Evolutionary conservation across 192 early-diverging fungal species (phyloP), one percentile per base, ranked within the genome.

Genomic region (Coemansia sp.): DNA sequence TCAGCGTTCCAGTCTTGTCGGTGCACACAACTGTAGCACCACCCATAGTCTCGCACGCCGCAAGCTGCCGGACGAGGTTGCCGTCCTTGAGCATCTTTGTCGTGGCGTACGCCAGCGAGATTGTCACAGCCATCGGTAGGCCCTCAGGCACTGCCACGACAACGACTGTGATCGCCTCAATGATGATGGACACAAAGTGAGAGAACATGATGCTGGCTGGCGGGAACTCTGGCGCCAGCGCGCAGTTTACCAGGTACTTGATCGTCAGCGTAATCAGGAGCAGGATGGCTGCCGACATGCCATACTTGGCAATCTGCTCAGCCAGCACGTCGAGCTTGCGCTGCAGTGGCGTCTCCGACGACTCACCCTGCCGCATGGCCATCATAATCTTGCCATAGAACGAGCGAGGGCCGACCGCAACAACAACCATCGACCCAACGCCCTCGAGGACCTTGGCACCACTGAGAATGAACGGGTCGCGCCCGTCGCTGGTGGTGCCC

Each of bases 1-100:
- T 99, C 21, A 98, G 79, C 8, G 97, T 99, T n/a, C 97, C 97
- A 0, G 97, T 99, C 74, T 99, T 99, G 82, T 99, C 97, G 17
- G 93, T 94, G 76, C 97, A 99, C 24, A 99, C 86, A 1, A 95
- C 95, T 15, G 95, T 99, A 9, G 97, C 97, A 62, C 94, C 95
- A 43, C 90, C 90, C 97, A 99, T 99, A 21, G 95, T 98, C 74
- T 99, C 97, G 78, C 97, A 99, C 8, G 97, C 92, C 26, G 91
- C 88, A 9, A 99, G 81, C 48, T 97, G 89, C 22, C 97, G 88
- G 26, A 99, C 97, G 18, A 99, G 81, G 74, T 96, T 97, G 56
- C 94, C 93, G 73, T 99, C 95, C 55, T 93, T 92, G 43, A 97
- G 70, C 97, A 99, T 99, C 8, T 87, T 76, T 33, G 87, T 88